Evolutionary conservation across 306 rosid species (phyloP).

Genomic region (Argentina anserina): DNA sequence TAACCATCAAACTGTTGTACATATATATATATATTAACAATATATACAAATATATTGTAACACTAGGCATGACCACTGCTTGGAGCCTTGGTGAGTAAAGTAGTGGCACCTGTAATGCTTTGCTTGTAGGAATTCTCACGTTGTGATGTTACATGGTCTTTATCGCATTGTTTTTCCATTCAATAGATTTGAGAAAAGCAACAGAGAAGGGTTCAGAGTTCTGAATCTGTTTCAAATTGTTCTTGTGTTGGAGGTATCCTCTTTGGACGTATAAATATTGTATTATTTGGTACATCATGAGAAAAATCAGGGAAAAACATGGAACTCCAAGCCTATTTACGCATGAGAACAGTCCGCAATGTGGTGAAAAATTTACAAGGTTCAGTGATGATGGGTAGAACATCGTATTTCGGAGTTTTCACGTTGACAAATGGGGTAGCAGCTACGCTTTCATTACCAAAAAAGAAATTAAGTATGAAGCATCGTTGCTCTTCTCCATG

Average conservation of each 20-base stretch:
- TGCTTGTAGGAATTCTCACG: too few species aligned
- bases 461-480: slow-evolving; percentile 27
- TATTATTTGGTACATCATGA: background rate
- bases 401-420: too few species aligned
- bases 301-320: too few species aligned
- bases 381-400: too few species aligned
- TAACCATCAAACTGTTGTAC: slow-evolving; percentile 22
- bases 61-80: slow-evolving; percentile 17
- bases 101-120: slow-evolving; percentile 6
- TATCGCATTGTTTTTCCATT: background rate
- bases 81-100: slow-evolving; percentile 1
- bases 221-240: background rate
- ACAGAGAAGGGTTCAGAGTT: background rate
- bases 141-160: background rate
- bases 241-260: background rate
- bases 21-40: slow-evolving; percentile 2
- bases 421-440: background rate
- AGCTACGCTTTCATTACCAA: slow-evolving; percentile 12
- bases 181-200: background rate
- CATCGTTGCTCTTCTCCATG: slow-evolving; percentile 33
- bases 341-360: too few species aligned
- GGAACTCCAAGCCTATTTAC: too few species aligned
- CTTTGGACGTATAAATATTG: background rate
- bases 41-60: slow-evolving; percentile 21
- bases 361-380: too few species aligned